These are phyloP conservation scores for Pythium periplocum DNA, from an alignment of 352 stramenopile species.

Conservation along the genomic window DNA sequence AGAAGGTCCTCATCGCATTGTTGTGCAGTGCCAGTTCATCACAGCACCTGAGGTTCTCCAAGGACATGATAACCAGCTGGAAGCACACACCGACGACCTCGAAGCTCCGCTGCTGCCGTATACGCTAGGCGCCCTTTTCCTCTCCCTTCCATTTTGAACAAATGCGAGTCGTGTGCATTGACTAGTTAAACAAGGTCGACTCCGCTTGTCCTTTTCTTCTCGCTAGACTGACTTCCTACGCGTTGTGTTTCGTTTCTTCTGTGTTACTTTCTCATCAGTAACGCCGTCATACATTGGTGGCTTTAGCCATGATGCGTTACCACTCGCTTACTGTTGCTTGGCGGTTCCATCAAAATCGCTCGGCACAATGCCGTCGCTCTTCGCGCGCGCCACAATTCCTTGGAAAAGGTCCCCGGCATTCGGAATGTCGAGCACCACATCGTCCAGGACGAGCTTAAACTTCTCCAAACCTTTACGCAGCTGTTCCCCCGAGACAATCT, in stretches of 20 bases:
- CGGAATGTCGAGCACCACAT: conserved; percentile 41
- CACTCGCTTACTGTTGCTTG: conserved; percentile 18
- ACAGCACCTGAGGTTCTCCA: background rate
- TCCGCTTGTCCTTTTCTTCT: too few relatives aligned
- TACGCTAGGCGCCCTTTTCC: conserved; percentile 44
- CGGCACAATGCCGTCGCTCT: conserved; percentile 59
- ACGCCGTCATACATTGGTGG: too few relatives aligned
- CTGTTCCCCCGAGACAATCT: conserved; percentile 43
- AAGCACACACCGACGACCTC: conserved; percentile 9
- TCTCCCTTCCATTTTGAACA: conserved; percentile 50
- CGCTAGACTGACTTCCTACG: too few relatives aligned
- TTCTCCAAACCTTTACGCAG: conserved; percentile 80
- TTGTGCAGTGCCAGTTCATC: conserved; percentile 75
- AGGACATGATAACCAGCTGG: conserved; percentile 15
- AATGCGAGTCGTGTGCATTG: too few relatives aligned
- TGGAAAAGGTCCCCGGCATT: conserved; percentile 20
- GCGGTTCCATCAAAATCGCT: conserved; percentile 23
- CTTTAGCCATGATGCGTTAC: too few relatives aligned
- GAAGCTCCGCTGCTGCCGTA: conserved; percentile 19
- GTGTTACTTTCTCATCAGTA: too few relatives aligned
- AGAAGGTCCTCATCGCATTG: conserved; percentile 39
- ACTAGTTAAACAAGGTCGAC: too few relatives aligned
- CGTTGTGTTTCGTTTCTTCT: too few relatives aligned
- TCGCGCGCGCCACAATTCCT: conserved; percentile 39
- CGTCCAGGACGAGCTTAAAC: conserved; percentile 66